These are phyloP conservation scores for Triglochin maritima DNA, from an alignment of 106 monocot species.

Conservation along the genomic window DNA sequence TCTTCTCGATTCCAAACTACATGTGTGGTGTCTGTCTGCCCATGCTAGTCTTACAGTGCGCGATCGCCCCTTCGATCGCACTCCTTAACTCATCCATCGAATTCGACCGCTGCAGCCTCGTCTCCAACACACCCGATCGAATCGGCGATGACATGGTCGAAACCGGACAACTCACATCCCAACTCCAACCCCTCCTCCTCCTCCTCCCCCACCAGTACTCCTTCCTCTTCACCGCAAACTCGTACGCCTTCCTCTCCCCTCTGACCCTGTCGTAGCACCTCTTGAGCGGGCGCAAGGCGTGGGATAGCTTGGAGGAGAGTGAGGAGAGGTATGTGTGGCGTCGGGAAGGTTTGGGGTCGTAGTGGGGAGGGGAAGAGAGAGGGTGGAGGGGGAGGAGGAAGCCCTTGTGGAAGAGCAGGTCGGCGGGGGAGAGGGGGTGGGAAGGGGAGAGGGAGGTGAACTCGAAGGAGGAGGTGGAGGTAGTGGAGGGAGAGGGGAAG, in stretches of 20 bases:
- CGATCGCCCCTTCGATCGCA: conserved; percentile 74
- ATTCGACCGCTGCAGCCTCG: conserved; percentile 14
- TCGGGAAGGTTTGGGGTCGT: conserved; percentile 37
- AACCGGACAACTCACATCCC: conserved; percentile 35
- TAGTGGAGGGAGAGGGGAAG: conserved; percentile 17
- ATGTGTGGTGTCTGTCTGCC: background rate
- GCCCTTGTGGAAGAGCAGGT: conserved; percentile 79
- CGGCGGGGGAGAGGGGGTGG: conserved; percentile 54
- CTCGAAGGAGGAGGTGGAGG: conserved; percentile 65
- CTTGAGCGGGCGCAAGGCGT: no score
- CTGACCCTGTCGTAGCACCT: no score
- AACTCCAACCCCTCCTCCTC: conserved; percentile 21
- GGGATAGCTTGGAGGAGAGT: no score
- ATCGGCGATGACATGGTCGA: conserved; percentile 41
- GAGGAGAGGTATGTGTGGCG: background rate
- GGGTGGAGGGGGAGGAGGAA: conserved; percentile 69
- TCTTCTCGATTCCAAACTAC: background rate
- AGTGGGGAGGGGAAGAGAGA: conserved; percentile 54
- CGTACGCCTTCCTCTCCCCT: no score
- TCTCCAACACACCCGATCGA: conserved; percentile 46
- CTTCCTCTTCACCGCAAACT: background rate
- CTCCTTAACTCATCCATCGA: conserved; percentile 82
- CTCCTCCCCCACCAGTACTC: conserved; percentile 8
- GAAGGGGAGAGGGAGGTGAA: conserved; percentile 51
- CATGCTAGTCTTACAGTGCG: conserved; percentile 75